phyloP scores from a whole-genome alignment of 768 basidiomycete genomes.

The Tephrocybe rancida region DNA sequence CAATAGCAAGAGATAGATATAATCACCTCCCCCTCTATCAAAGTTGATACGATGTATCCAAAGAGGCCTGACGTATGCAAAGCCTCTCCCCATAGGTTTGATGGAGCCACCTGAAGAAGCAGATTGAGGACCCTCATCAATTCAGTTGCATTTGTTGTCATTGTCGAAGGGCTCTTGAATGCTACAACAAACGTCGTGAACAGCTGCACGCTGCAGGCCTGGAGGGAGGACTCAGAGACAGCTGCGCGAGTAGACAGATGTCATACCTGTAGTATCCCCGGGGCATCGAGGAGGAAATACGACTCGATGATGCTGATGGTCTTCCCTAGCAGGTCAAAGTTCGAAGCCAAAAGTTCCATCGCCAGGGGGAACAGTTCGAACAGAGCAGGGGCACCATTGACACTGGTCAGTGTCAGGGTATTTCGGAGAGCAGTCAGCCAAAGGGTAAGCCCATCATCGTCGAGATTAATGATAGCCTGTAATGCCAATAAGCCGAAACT shows the following conservation, averaged over 20 bases:
- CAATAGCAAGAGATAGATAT: constrained; percentile 2
- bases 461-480: constrained; percentile 69
- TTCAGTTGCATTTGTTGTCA: constrained; percentile 59
- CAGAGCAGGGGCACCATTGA: constrained; percentile 51
- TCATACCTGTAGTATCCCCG: constrained; percentile 62
- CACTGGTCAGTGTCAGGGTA: constrained; percentile 50
- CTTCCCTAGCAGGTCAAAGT: constrained; percentile 75
- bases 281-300: constrained; percentile 75
- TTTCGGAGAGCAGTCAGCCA: constrained; percentile 78
- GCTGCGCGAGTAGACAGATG: background rate
- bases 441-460: constrained; percentile 75
- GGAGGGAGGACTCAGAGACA: background rate
- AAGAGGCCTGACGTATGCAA: constrained; percentile 80
- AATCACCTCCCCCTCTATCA: constrained; percentile 69
- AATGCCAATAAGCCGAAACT: constrained; percentile 13
- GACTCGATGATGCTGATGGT: constrained; percentile 71
- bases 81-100: constrained; percentile 69
- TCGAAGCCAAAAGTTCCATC: constrained; percentile 59
- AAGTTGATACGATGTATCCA: constrained; percentile 53
- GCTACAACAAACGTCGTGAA: constrained; percentile 59
- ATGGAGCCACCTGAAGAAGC: constrained; percentile 64
- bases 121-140: constrained; percentile 62
- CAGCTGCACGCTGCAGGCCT: constrained; percentile 60
- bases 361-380: constrained; percentile 68
- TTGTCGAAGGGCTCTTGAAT: constrained; percentile 46